phyloP scores from a whole-genome alignment of 495 filamentous ascomycete genomes.

The Podospora comata region DNA sequence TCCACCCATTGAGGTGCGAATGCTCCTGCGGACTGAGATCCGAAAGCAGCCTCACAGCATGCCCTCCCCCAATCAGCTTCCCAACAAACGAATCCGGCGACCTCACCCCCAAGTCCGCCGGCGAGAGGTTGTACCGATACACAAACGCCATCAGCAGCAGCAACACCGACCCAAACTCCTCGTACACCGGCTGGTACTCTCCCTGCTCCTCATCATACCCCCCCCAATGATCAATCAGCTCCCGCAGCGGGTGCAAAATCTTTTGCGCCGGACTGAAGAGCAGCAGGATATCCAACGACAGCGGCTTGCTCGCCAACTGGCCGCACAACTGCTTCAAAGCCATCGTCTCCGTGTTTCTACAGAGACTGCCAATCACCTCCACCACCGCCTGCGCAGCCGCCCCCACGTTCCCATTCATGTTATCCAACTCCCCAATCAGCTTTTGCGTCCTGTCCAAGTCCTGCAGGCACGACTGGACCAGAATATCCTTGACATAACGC shows the following conservation, averaged over 20 bases:
- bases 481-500: conserved; percentile 69
- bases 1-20: conserved; percentile 77
- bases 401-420: conserved; percentile 92
- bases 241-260: conserved; percentile 79
- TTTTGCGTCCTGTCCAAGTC: conserved; percentile 70
- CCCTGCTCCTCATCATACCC: conserved; percentile 88
- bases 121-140: conserved; percentile 73
- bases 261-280: conserved; percentile 75
- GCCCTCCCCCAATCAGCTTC: conserved; percentile 67
- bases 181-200: conserved; percentile 94
- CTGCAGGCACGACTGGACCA: conserved; percentile 69
- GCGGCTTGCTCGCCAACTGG: conserved; percentile 71
- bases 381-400: conserved; percentile 79
- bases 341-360: conserved; percentile 84
- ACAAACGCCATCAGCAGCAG: conserved; percentile 78
- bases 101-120: conserved; percentile 62
- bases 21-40: conserved; percentile 71
- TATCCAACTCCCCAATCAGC: conserved; percentile 75
- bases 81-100: conserved; percentile 68
- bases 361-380: conserved; percentile 77
- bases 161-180: conserved; percentile 89
- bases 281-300: conserved; percentile 77
- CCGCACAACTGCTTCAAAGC: conserved; percentile 81
- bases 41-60: conserved; percentile 57
- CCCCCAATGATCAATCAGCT: conserved; percentile 79